Evolutionary conservation across 139 green algal genomes (phyloP).

Genomic region (Chlorella sp.): DNA sequence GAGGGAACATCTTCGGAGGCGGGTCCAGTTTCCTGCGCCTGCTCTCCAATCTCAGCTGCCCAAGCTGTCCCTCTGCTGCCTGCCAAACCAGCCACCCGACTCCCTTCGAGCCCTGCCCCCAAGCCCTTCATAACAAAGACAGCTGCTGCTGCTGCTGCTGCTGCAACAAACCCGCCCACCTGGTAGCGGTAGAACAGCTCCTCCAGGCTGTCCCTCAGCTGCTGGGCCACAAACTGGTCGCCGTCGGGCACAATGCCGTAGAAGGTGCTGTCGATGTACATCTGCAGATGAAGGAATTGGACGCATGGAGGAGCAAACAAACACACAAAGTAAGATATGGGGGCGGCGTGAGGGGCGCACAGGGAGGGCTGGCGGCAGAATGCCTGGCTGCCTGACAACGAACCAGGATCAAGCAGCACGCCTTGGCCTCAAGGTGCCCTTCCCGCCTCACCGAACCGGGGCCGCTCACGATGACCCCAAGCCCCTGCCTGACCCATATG

Average conservation of each 20-base stretch:
- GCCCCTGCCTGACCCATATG: no score
- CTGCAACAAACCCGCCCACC: no score
- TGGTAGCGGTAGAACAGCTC: slow-evolving; percentile 23
- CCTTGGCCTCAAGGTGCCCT: no score
- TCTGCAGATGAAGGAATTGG: neutral
- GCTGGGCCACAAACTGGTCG: slow-evolving; percentile 35
- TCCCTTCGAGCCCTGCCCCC: no score
- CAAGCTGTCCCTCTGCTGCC: neutral
- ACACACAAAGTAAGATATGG: no score
- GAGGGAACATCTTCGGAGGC: neutral
- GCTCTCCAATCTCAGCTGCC: no score
- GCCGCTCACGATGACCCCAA: no score
- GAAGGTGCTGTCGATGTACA: slow-evolving; percentile 36
- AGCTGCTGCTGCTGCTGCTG: no score
- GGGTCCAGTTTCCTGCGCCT: neutral
- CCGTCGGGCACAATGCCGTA: slow-evolving; percentile 9
- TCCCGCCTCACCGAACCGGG: no score
- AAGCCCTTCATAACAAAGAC: no score
- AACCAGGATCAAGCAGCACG: neutral
- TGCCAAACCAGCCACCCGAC: no score
- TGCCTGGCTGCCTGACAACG: neutral
- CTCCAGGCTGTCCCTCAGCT: slow-evolving; percentile 39
- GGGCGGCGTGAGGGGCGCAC: neutral
- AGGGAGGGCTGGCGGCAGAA: neutral
- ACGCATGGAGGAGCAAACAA: no score